Evolutionary conservation across 2,329 filamentous ascomycete species (phyloP).

Genomic region (Penicillium sp.): DNA sequence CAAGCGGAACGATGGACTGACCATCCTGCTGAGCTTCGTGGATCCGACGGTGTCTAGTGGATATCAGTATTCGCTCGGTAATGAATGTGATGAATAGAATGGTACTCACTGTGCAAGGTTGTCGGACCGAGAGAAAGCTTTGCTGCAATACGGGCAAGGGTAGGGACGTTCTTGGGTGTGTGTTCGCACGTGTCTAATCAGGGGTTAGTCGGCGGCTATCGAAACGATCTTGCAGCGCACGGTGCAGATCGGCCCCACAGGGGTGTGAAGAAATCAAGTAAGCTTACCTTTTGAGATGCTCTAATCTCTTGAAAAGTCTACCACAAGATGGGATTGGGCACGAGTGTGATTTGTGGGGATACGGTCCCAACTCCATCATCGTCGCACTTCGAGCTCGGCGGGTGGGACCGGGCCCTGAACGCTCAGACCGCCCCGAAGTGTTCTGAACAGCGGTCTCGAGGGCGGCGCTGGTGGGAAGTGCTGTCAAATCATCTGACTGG

Average conservation of each 20-base stretch:
- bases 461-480: slow-evolving; percentile 65
- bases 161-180: slow-evolving; percentile 99
- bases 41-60: slow-evolving; percentile 67
- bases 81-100: background rate
- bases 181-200: slow-evolving; percentile 88
- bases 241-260: slow-evolving; percentile 24
- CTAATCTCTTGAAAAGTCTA: slow-evolving; percentile 95
- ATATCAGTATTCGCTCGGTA: slow-evolving; percentile 37
- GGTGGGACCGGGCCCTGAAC: slow-evolving; percentile 66
- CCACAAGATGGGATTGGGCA: slow-evolving; percentile 99
- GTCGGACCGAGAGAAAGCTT: slow-evolving; percentile 97
- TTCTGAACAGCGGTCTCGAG: slow-evolving; percentile 57
- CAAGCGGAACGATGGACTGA: slow-evolving; percentile 51
- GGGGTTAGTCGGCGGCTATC: slow-evolving; percentile 55
- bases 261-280: slow-evolving; percentile 28
- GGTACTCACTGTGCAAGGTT: slow-evolving; percentile 89
- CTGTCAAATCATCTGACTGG: slow-evolving; percentile 66
- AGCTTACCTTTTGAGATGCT: slow-evolving; percentile 96
- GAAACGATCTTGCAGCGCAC: slow-evolving; percentile 46
- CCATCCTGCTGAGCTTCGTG: slow-evolving; percentile 74
- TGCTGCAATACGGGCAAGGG: slow-evolving; percentile 95
- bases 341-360: slow-evolving; percentile 96
- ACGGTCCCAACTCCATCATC: slow-evolving; percentile 93
- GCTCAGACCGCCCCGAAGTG: slow-evolving; percentile 61
- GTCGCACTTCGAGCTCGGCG: slow-evolving; percentile 92